Percentiles rank a stretch among this genome's conserved stretches.
Evolutionary conservation across 202 grass and related monocot species (phyloP).

Genomic region (Cymbopogon flexuosus): DNA sequence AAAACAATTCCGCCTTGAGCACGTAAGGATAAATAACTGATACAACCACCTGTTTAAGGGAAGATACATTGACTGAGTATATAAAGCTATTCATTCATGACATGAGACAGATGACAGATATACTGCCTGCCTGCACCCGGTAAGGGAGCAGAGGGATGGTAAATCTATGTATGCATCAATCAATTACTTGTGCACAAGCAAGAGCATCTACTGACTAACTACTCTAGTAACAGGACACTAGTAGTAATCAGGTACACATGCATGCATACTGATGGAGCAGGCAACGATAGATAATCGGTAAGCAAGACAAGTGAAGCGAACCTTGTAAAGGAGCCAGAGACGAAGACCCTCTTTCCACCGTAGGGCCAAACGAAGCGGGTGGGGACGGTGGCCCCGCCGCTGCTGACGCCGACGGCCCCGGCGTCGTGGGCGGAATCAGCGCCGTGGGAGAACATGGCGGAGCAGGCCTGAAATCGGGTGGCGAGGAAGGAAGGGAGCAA

Average conservation of each 20-base stretch:
- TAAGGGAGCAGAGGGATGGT: neutral
- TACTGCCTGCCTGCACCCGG: neutral
- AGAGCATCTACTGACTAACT: neutral
- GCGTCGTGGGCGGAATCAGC: constrained; percentile 58
- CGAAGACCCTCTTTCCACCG: constrained; percentile 79
- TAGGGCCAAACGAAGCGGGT: constrained; percentile 84
- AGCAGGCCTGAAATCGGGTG: constrained; percentile 15
- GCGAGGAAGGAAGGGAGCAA: constrained; percentile 13
- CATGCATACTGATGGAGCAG: neutral
- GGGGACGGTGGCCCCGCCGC: constrained; percentile 35
- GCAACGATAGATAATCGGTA: neutral
- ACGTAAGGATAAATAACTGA: neutral
- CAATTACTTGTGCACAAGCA: neutral
- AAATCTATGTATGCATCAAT: neutral
- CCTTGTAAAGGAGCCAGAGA: constrained; percentile 85
- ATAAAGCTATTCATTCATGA: neutral
- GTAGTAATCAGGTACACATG: neutral
- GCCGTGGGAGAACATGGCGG: constrained; percentile 64
- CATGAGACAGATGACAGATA: neutral
- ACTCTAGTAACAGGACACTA: neutral
- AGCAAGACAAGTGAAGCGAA: neutral
- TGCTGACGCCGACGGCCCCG: constrained; percentile 36
- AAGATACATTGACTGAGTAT: constrained; percentile 10
- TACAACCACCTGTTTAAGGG: neutral
- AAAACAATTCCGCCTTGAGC: neutral